Conservation (phyloP, 129 eudicot species). For the Dittrichia graveolens region DNA sequence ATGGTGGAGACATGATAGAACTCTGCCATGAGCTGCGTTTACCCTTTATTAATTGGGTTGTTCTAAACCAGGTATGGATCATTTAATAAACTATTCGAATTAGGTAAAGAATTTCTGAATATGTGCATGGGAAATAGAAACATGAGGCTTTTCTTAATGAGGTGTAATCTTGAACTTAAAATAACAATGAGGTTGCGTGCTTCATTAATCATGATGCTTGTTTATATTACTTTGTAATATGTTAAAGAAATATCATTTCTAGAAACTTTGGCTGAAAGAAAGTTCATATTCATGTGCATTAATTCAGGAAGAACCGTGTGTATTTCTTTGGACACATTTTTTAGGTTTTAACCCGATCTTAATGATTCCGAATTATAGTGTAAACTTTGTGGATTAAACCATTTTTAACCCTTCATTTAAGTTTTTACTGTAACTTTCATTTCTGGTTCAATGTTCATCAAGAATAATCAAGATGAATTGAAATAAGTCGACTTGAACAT, state of each 20-base stretch:
- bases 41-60: slow-evolving; percentile 83
- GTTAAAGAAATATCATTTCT: neutral
- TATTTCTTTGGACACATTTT: too few relatives aligned
- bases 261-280: neutral
- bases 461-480: too few relatives aligned
- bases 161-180: neutral
- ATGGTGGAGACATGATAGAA: slow-evolving; percentile 91
- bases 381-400: neutral
- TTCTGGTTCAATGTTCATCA: too few relatives aligned
- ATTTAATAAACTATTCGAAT: slow-evolving; percentile 6
- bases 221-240: slow-evolving; percentile 2
- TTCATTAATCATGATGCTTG: neutral
- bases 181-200: neutral
- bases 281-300: neutral
- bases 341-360: neutral
- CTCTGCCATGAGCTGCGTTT: slow-evolving; percentile 87
- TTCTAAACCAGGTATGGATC: slow-evolving; percentile 65
- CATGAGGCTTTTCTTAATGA: neutral
- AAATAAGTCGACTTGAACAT: too few relatives aligned
- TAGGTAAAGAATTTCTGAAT: slow-evolving; percentile 5
- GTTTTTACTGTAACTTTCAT: too few relatives aligned
- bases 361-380: neutral
- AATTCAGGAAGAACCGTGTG: neutral
- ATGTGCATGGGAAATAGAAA: neutral
- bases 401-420: neutral